Conservation (phyloP, 768 basidiomycete species). For the Xerocomellus chrysenteron region DNA sequence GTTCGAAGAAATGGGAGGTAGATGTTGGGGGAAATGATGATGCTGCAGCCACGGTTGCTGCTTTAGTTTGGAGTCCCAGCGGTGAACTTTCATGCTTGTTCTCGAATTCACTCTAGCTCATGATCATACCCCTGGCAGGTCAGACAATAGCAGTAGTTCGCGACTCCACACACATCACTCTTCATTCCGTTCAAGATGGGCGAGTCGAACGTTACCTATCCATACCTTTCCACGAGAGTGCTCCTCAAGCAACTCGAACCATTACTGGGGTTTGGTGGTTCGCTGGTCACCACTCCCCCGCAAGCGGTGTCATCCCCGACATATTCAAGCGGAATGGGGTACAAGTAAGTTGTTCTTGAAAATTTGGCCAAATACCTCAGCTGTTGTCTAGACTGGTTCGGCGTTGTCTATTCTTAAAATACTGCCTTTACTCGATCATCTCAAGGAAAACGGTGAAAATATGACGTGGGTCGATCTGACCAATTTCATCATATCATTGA, state of each 20-base stretch:
- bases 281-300: constrained; percentile 42
- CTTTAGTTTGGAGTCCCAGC: constrained; percentile 79
- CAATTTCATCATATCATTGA: constrained; percentile 11
- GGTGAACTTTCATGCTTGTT: constrained; percentile 42
- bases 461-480: constrained; percentile 50
- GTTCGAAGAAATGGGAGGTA: constrained; percentile 80
- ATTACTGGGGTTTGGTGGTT: constrained; percentile 77
- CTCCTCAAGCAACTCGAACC: constrained; percentile 19
- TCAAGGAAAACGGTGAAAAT: constrained; percentile 65
- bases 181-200: constrained; percentile 82
- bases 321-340: constrained; percentile 68
- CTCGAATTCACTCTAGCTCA: constrained; percentile 2
- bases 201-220: constrained; percentile 49
- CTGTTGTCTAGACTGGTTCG: constrained; percentile 62
- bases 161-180: constrained; percentile 62
- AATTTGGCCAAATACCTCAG: background rate
- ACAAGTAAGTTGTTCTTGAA: constrained; percentile 46
- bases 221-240: constrained; percentile 25
- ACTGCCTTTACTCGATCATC: constrained; percentile 68
- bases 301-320: constrained; percentile 58
- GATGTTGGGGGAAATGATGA: constrained; percentile 54
- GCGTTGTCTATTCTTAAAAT: constrained; percentile 67
- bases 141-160: constrained; percentile 72
- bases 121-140: constrained; percentile 36
- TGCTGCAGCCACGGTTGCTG: constrained; percentile 48